Evolutionary conservation across 768 basidiomycete genomes (phyloP).

Genomic region (Pholiota microspora): DNA sequence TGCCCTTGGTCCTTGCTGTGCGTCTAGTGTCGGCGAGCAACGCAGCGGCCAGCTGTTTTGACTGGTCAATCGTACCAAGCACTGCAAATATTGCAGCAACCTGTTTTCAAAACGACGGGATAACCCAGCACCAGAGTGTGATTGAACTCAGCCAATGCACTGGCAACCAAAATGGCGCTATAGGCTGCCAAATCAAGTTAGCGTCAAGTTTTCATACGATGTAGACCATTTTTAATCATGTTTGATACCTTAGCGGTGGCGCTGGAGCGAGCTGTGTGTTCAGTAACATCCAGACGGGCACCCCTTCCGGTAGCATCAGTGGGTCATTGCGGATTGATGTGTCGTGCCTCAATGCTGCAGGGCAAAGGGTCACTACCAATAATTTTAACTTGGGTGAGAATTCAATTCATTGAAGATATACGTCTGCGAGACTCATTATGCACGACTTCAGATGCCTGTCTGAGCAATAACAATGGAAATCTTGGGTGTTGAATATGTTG

Average conservation of each 20-base stretch:
- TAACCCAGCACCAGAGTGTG: background rate
- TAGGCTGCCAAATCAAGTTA: background rate
- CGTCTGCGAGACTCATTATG: background rate
- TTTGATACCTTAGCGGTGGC: background rate
- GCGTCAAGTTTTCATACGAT: background rate
- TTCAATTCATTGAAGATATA: no score
- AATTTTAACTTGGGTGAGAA: background rate
- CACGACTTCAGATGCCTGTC: background rate
- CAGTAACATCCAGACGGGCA: background rate
- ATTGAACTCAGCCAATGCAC: background rate
- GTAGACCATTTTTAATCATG: background rate
- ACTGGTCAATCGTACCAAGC: background rate
- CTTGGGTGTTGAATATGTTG: slow-evolving; percentile 2
- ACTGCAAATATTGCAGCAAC: background rate
- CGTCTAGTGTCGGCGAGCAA: no score
- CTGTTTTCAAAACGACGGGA: background rate
- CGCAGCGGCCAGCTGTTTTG: background rate
- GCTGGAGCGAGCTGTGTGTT: background rate
- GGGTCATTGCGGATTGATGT: background rate
- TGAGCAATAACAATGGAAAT: background rate
- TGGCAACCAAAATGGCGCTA: background rate
- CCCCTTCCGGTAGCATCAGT: background rate
- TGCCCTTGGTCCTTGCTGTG: no score
- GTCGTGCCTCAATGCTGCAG: background rate
- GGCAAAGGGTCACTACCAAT: background rate